Conservation (phyloP, 176 grass and related monocot species). For the Rhipidocladum racemiflorum region DNA sequence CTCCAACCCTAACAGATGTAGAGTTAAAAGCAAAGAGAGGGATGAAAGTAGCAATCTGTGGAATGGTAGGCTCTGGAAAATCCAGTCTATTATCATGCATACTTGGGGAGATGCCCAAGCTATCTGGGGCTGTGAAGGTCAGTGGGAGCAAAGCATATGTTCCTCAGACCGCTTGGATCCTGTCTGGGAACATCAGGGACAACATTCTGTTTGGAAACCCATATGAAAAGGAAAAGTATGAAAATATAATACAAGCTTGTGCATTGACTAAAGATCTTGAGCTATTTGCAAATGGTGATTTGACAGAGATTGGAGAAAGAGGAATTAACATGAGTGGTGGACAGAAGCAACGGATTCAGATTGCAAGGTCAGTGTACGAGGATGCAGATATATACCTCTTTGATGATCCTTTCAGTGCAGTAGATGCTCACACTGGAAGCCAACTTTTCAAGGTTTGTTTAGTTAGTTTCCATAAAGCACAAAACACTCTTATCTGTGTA, state of each 20-base stretch:
- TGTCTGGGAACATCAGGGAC: slow-evolving; percentile 92
- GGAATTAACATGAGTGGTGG: slow-evolving; percentile 99
- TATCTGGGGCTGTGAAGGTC: slow-evolving; percentile 63
- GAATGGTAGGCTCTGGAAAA: slow-evolving; percentile 90
- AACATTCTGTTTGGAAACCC: slow-evolving; percentile 93
- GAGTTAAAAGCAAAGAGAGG: slow-evolving; percentile 73
- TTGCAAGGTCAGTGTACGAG: slow-evolving; percentile 82
- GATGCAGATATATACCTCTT: slow-evolving; percentile 91
- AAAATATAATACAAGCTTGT: slow-evolving; percentile 80
- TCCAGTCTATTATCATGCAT: slow-evolving; percentile 92
- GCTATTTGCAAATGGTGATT: slow-evolving; percentile 84
- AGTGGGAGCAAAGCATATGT: slow-evolving; percentile 92
- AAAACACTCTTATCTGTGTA: too few species aligned
- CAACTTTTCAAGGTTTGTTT: slow-evolving; percentile 84
- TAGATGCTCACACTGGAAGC: slow-evolving; percentile 90
- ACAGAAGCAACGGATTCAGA: slow-evolving; percentile 95
- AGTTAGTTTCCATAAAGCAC: background rate
- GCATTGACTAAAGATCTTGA: slow-evolving; percentile 80
- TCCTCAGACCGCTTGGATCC: slow-evolving; percentile 93
- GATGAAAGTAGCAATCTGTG: slow-evolving; percentile 98
- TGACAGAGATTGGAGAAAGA: slow-evolving; percentile 99
- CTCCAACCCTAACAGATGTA: slow-evolving; percentile 65
- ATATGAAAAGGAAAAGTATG: slow-evolving; percentile 67
- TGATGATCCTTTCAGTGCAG: slow-evolving; percentile 96
- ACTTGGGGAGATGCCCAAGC: slow-evolving; percentile 90